Evolutionary conservation across 305 asterid genomes (phyloP).

Genomic region (Coffea humblotiana): DNA sequence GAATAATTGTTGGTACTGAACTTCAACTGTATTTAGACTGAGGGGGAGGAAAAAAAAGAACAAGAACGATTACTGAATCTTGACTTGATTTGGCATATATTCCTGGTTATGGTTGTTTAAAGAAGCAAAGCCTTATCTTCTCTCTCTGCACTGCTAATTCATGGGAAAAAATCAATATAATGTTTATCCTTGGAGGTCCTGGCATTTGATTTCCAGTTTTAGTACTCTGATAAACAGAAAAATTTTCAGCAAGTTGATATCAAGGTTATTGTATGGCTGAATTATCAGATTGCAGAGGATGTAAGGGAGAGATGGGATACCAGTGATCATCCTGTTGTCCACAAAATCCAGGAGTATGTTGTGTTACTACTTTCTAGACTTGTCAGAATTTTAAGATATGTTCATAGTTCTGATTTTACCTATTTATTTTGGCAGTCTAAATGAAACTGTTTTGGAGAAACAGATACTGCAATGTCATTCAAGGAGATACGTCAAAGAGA

Average conservation of each 20-base stretch:
- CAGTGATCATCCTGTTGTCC: slow-evolving; percentile 90
- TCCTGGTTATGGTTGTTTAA: not conserved
- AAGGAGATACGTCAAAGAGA: slow-evolving; percentile 94
- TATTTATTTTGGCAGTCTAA: slow-evolving; percentile 50
- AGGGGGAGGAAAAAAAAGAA: too few relatives aligned
- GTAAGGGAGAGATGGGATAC: slow-evolving; percentile 95
- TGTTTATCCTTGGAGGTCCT: not conserved
- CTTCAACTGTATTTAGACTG: not conserved
- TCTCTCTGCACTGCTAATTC: too few relatives aligned
- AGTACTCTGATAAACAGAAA: not conserved
- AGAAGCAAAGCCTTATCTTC: not conserved
- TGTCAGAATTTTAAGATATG: not conserved
- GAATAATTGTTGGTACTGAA: too few relatives aligned
- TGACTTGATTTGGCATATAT: not conserved
- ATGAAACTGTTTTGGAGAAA: slow-evolving; percentile 93
- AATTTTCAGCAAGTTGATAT: too few relatives aligned
- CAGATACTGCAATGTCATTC: slow-evolving; percentile 83
- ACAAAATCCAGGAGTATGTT: slow-evolving; percentile 91
- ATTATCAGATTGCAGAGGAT: slow-evolving; percentile 83
- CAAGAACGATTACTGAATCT: not conserved
- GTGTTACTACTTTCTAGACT: not conserved
- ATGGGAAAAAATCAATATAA: too few relatives aligned
- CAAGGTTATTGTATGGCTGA: not conserved
- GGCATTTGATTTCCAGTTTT: not conserved
- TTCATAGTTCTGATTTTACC: slow-evolving; percentile 3